Evolutionary conservation across 1,139 yeast genomes (phyloP), one percentile per base, ranked within the genome.

Genomic region (Saccharomyces hybrid): DNA sequence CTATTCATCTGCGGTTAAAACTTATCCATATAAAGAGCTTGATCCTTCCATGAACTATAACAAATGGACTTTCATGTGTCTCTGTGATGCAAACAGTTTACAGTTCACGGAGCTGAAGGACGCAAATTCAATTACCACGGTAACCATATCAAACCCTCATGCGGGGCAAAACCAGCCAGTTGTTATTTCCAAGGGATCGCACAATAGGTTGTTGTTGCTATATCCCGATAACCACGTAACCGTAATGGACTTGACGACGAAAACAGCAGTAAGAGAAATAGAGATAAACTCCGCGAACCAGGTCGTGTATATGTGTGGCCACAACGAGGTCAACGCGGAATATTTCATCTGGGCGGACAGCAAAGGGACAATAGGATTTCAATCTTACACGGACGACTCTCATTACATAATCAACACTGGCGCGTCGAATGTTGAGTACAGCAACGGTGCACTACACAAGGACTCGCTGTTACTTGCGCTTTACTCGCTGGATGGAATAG

Each of bases 391-490:
- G 16, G 5, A 26, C 28, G 29, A 51, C 47, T 32, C 38, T 2
- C 38, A 32, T 5, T 32, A 32, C 3, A 32, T 32, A n/a, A 6
- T 32, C 8, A 5, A 32, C 6, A 5, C 38, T 32, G 38, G 38
- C 7, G 2, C 11, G 4, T 6, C 38, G 38, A 6, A 32, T 32
- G 34, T 28, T 7, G n/a, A 29, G 3, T 52, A 55, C 31, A 25
- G 41, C 51, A 26, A 52, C 27, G 53, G 60, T 14, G 53, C 55
- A 2, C 46, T 63, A 11, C 71, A 67, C 53, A 67, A 65, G 51
- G 71, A 67, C 55, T 70, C 70, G 9, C 51, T 62, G 14, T 46
- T 67, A 9, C 29, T 66, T 4, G 65, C 66, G 2, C 51, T 66
- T 25, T 60, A 48, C 1, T 55, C 55, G 31, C 52, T 41, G 3